Evolutionary conservation across 2,329 filamentous ascomycete genomes (phyloP), one percentile per base, ranked within the genome.

Genomic region (Ophiosphaerella herpotricha): DNA sequence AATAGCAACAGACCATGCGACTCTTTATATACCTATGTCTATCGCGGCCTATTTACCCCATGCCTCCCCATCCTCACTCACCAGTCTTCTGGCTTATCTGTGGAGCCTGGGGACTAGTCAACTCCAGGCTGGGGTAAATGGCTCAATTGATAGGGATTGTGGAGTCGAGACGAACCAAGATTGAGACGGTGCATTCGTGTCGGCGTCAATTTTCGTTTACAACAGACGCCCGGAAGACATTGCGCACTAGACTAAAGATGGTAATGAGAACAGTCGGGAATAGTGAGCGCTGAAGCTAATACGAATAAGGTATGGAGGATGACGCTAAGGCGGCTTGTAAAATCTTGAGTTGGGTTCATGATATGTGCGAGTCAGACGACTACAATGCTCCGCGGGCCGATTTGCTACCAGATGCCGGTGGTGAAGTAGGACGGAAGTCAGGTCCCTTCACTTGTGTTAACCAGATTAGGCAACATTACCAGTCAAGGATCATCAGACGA

Each of bases 61-160:
- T 44, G 37, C 24, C 39, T 50, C 35, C 42, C 35, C 8, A 50
- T 29, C 39, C 26, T 54, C 47, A 42, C 46, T 35, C 39, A 42
- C 39, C 26, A 13, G 35, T 39, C 50, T 37, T 37, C 26, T 40
- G 26, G 52, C 57, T 60, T 62, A 62, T 62, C 57, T 55, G 55
- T 60, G 57, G 57, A 55, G 40, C 50, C 40, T 21, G 47, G 37
- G 37, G 35, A 39, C 48, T 59, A 61, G 26, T 29, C 11, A 11
- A 29, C 59, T 55, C 57, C 57, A 61, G 53, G 45, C 50, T 52
- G 59, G 59, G 59, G 57, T 62, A 62, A 60, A 21, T 48, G 48
- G 39, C 33, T 42, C 48, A 50, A 24, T 39, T 48, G 55, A 59
- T 59, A 57, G 55, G 29, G 16, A 45, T 37, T 52, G 53, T 54